Base-by-base conservation (phyloP, 495 filamentous ascomycete genomes). In the Astrothelium macrocarpum region DNA sequence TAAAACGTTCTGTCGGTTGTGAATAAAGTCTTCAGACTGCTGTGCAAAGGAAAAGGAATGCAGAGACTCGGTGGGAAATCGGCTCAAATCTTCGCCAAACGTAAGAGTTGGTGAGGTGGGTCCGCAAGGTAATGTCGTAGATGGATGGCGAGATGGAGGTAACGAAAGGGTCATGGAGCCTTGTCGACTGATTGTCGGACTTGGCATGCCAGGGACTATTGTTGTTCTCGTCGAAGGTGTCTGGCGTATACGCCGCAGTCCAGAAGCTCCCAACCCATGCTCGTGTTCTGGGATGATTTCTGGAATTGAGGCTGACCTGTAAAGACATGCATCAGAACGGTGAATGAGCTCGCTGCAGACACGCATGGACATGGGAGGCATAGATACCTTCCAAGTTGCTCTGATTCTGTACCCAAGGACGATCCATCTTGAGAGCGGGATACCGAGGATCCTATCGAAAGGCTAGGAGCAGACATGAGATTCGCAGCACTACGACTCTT, bases 21-120 rank as follows among this genome's bases (percentile, higher is more conserved):
- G 89, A 31, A 97, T 82, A 53, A 88, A 79, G 68, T 97, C 92
- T 71, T 96, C 93, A 4, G 92, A 91, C 74, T 96, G 93, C 64
- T 96, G 90, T 2, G 95, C 90, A 73, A 99, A 99, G 32, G 95
- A 97, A 77, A 99, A 99, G 0, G 95, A 97, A 72, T 99, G 94
- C 63, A 99, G 76, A 0, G 94, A 99, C 74, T 99, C 94, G 68
- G 89, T 89, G 1, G 95, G 93, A 71, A 97, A 99, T 53, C 91
- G 84, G 53, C 85, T 84, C 32, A 99, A 83, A 70, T 97, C 94
- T 80, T 97, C 94, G 69, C 87, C 78, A 65, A 91, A 88, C 53
- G 83, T 83, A 25, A 85, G 70, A 12, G 78, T 78, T 42, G 90
- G 88, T 53, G 87, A 92, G 62, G 81, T 71, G 18, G 87, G 83